Evolutionary conservation across 2,329 filamentous ascomycete species (phyloP), one percentile per base, ranked within the genome.

Genomic region (Penicillium expansum): DNA sequence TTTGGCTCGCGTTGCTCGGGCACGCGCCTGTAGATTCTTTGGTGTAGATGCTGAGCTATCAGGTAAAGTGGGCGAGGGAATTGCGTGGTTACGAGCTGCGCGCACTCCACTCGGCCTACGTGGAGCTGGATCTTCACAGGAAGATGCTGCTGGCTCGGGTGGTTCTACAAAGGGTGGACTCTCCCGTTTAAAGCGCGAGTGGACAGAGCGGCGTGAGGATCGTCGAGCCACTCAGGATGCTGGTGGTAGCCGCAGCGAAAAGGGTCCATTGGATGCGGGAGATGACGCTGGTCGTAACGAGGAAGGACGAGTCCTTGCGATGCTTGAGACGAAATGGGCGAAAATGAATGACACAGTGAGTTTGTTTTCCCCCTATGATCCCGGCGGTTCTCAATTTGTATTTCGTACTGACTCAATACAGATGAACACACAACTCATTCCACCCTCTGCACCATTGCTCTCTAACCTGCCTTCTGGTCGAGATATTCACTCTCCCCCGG

Each of bases 281-380:
- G 80, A 87, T 44, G 92, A 97, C 74, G 93, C 88, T 0, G 93
- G 94, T 1, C 87, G 84, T 66, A 76, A 91, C 18, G 94, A 97
- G 72, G 94, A 99, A 75, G 86, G 82, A 2, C 82, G 92, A 54
- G 88, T 97, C 2, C 81, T 97, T 50, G 90, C 94, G 66, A 91
- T 94, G 86, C 77, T 99, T 33, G 85, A 95, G 66, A 82, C 81
- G 37, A 97, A 96, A 72, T 97, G 94, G 93, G 86, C 85, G 60
- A 94, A 92, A 76, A 86, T 92, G 75, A 99, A 99, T 69, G 91
- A 97, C 73, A 96, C 90, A 18, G 90, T 95, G 76, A 77, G 85
- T 73, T 16, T 0, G n/a, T 37, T 22, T 4, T 11, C 11, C 3
- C 14, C 13, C 2, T 4, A 16, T 20, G 3, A 5, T 11, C 8